These are phyloP conservation scores for Apiospora hydei DNA, from an alignment of 2,329 filamentous ascomycete genomes.

Conservation along the genomic window DNA sequence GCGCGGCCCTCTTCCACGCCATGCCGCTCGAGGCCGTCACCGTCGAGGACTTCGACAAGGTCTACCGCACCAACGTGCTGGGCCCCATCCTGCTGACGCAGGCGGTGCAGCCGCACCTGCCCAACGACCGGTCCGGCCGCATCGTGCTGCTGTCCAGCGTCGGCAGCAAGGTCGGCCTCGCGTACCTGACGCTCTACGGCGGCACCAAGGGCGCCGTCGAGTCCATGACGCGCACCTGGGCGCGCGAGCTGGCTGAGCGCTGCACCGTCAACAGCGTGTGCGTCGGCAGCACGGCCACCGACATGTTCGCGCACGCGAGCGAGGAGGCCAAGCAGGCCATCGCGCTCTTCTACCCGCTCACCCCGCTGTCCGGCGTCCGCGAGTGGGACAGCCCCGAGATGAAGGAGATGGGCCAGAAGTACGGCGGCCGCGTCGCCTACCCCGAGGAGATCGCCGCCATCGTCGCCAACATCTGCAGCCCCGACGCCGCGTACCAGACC, in stretches of 20 bases:
- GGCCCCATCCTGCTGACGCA: constrained; percentile 62
- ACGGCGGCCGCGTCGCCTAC: constrained; percentile 61
- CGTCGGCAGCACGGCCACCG: constrained; percentile 53
- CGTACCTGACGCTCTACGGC: constrained; percentile 58
- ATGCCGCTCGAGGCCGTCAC: constrained; percentile 53
- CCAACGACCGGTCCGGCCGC: constrained; percentile 61
- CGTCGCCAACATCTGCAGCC: constrained; percentile 73
- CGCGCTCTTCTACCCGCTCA: constrained; percentile 46
- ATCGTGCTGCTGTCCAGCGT: constrained; percentile 65
- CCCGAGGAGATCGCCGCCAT: constrained; percentile 73
- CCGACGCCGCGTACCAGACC: constrained; percentile 72
- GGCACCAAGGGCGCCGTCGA: constrained; percentile 70
- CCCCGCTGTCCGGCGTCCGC: constrained; percentile 56
- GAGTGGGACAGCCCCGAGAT: constrained; percentile 41
- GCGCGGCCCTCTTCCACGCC: constrained; percentile 61
- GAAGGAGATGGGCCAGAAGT: constrained; percentile 55
- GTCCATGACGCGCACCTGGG: constrained; percentile 70
- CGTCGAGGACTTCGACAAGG: constrained; percentile 57
- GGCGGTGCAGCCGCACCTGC: constrained; percentile 61
- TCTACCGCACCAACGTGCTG: constrained; percentile 65
- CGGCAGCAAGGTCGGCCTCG: constrained; percentile 58
- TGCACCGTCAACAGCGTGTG: constrained; percentile 69
- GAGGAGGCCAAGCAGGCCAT: constrained; percentile 56
- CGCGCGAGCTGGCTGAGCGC: constrained; percentile 63
- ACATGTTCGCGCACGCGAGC: constrained; percentile 62